Evolutionary conservation across 352 stramenopile species (phyloP), one percentile per base, ranked within the genome.

Genomic region (Phytophthora colocasiae): DNA sequence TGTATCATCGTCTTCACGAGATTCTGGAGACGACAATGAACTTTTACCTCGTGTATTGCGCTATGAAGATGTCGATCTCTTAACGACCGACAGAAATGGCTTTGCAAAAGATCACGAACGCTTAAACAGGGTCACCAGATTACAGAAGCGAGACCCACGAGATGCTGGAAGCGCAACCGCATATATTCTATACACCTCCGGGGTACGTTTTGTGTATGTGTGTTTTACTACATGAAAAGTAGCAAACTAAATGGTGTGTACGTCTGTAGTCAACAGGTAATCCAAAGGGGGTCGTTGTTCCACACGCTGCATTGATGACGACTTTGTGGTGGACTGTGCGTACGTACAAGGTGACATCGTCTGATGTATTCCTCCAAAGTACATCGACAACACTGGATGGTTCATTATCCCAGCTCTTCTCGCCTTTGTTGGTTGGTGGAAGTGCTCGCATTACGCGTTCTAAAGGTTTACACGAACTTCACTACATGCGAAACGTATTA

Each of bases 101-200:
- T 38, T 39, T 32, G 36, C 27, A 4, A 41, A 19, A 31, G 46
- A 49, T 43, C 14, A 56, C 10, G 27, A 49, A 1, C 31, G 12
- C 4, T 14, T 36, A 36, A 36, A 8, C 6, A 47, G 29, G 1
- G 15, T 52, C 12, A 38, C 10, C 19, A 49, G 29, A 48, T 19
- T 59, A 15, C 51, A 41, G 43, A 5, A n/a, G 3, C 19, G 11
- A 27, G 9, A 49, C 5, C 26, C 47, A 27, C 26, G 14, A 27
- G 46, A 66, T 43, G n/a, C 56, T 45, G 45, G 48, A 0, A 52
- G 61, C 7, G 73, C 62, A 9, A 45, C 69, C 2, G 71, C 77
- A 15, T 90, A 93, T 44, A 80, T 93, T 17, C 72, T 93, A n/a
- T 93, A 91, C 62, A 93, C 85, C 3, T 90, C 79, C 14, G 85